These are phyloP conservation scores for Trichoderma gamsii DNA, from an alignment of 495 filamentous ascomycete species.

Conservation along the genomic window DNA sequence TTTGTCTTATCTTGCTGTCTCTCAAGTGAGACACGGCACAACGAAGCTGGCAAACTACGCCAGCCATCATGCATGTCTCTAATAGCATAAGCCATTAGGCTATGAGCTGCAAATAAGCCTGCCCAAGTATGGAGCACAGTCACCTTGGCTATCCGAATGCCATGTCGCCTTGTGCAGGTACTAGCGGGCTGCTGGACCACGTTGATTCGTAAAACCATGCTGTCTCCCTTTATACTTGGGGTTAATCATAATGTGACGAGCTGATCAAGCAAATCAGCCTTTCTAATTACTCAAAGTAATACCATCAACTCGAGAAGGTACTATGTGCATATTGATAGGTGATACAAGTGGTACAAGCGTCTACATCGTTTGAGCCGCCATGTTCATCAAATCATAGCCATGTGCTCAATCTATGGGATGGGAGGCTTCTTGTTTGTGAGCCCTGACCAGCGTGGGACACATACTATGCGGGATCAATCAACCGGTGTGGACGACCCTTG, in stretches of 20 bases:
- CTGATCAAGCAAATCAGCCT: too few relatives aligned
- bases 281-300: too few relatives aligned
- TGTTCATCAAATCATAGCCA: background rate
- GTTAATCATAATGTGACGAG: too few relatives aligned
- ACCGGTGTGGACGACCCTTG: background rate
- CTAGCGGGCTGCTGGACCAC: background rate
- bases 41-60: background rate
- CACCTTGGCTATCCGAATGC: background rate
- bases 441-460: background rate
- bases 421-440: background rate
- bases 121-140: background rate
- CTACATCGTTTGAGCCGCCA: background rate
- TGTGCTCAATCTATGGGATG: background rate
- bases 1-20: conserved; percentile 1
- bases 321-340: too few relatives aligned
- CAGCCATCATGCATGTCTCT: conserved; percentile 13
- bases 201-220: background rate
- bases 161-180: background rate
- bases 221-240: background rate
- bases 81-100: conserved; percentile 1
- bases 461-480: background rate
- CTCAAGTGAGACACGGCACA: background rate
- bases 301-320: too few relatives aligned
- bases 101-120: background rate
- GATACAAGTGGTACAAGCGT: too few relatives aligned